Percentiles rank a stretch among this genome's conserved stretches.
Conservation (phyloP, 208 protist species). For the Naegleria lovaniensis region DNA sequence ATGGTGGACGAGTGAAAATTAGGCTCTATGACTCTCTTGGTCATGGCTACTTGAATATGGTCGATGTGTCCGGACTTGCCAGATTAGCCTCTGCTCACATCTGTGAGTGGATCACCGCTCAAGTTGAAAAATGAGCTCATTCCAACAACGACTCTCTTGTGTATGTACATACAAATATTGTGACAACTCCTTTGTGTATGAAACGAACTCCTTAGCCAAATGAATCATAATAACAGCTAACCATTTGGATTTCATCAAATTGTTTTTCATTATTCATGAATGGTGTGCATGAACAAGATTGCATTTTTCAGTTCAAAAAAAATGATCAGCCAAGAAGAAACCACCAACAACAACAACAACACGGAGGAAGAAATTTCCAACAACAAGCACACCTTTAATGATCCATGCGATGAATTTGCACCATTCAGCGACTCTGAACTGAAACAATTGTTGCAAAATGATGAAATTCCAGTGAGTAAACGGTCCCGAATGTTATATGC, state of each 20-base stretch:
- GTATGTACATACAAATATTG: too few species aligned
- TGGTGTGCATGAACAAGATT: too few species aligned
- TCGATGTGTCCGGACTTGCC: neutral
- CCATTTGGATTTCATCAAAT: too few species aligned
- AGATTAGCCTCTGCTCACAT: neutral
- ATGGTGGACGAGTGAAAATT: neutral
- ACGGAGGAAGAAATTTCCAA: neutral
- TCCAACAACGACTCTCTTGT: too few species aligned
- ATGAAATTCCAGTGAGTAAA: neutral
- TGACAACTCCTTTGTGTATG: too few species aligned
- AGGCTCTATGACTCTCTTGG: slow-evolving; percentile 10
- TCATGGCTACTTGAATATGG: slow-evolving; percentile 28
- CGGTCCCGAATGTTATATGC: neutral
- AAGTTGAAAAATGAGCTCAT: too few species aligned
- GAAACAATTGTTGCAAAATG: neutral
- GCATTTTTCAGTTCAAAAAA: too few species aligned
- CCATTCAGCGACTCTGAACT: neutral
- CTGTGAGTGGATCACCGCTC: neutral
- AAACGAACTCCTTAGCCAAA: too few species aligned
- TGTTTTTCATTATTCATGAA: too few species aligned
- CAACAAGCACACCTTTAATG: neutral
- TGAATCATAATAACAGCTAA: too few species aligned
- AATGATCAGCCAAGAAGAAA: too few species aligned
- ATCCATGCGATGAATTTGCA: neutral
- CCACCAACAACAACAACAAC: too few species aligned